Conservation (phyloP, 768 basidiomycete genomes). For the Russula earlei region DNA sequence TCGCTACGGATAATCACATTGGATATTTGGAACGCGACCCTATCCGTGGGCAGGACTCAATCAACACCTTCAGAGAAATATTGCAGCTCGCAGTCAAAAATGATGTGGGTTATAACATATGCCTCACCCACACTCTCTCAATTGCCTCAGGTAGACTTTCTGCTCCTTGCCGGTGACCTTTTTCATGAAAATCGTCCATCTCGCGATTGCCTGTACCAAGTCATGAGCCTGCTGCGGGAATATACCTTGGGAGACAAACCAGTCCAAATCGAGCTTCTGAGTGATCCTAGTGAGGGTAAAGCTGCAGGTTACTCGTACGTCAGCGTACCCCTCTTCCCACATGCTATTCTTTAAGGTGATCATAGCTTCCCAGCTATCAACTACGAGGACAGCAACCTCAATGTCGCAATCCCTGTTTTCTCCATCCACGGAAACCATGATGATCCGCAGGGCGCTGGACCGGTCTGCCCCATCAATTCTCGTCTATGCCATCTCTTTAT, state of each 20-base stretch:
- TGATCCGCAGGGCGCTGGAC: constrained; percentile 93
- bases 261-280: constrained; percentile 83
- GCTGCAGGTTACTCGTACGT: constrained; percentile 76
- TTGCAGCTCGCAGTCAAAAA: constrained; percentile 83
- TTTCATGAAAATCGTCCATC: constrained; percentile 98
- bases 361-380: constrained; percentile 90
- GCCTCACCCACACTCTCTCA: constrained; percentile 1
- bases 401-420: constrained; percentile 93
- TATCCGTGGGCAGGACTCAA: constrained; percentile 86
- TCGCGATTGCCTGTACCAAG: constrained; percentile 80
- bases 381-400: constrained; percentile 94
- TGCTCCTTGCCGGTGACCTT: constrained; percentile 89
- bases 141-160: constrained; percentile 73
- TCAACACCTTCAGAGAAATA: constrained; percentile 92
- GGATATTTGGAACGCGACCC: constrained; percentile 94
- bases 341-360: neutral
- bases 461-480: constrained; percentile 41
- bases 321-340: neutral
- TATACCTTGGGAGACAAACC: constrained; percentile 84
- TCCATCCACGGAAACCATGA: constrained; percentile 99
- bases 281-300: constrained; percentile 87
- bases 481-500: neutral
- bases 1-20: constrained; percentile 95
- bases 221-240: constrained; percentile 82
- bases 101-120: constrained; percentile 43